A percentile compares a stretch with the other conserved stretches of the same genome.
Conservation (phyloP, 495 filamentous ascomycete species). For the Astrocystis sublimbata region DNA sequence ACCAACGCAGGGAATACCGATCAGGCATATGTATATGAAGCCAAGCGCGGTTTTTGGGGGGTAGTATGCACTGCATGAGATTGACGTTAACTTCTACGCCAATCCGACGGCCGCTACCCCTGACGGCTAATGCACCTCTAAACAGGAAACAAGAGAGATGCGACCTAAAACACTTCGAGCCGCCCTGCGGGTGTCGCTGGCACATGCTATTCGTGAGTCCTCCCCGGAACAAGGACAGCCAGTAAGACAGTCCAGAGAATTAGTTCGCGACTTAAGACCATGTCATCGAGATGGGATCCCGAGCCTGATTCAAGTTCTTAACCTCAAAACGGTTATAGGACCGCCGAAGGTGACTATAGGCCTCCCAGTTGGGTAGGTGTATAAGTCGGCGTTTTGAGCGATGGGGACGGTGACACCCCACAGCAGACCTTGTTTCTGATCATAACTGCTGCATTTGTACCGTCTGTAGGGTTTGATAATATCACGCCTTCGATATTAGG, state of each 20-base stretch:
- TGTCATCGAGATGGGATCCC: background rate
- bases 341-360: background rate
- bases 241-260: background rate
- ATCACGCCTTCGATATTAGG: slow-evolving; percentile 6
- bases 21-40: slow-evolving; percentile 1
- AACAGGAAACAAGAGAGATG: background rate
- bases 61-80: background rate
- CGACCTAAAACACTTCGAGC: background rate
- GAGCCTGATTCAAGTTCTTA: background rate
- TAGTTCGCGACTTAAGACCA: background rate
- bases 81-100: background rate
- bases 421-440: background rate
- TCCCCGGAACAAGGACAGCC: background rate
- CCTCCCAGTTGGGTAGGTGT: slow-evolving; percentile 2
- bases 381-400: background rate
- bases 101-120: background rate
- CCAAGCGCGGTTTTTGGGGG: background rate
- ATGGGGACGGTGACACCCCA: slow-evolving; percentile 2
- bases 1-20: background rate
- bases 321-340: background rate
- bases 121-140: slow-evolving; percentile 2
- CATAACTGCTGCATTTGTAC: background rate
- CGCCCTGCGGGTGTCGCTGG: background rate
- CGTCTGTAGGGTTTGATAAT: background rate
- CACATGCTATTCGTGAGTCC: background rate